phyloP scores from a whole-genome alignment of 345 rosid species.

The Odontarrhena argentea region DNA sequence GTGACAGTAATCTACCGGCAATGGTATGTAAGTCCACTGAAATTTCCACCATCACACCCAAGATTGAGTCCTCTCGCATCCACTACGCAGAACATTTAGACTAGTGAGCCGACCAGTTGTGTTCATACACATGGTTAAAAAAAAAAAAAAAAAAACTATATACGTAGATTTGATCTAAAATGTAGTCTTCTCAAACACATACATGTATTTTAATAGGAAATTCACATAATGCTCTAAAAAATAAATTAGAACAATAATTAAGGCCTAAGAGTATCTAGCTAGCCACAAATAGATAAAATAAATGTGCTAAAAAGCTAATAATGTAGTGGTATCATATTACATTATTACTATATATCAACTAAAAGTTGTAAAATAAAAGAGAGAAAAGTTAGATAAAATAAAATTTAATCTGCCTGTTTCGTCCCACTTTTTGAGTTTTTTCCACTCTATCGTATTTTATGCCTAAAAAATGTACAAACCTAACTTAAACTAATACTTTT shows the following conservation, averaged over 20 bases:
- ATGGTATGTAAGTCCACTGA: too few species aligned
- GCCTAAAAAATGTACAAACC: background rate
- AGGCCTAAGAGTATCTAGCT: slow-evolving; percentile 12
- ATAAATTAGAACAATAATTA: background rate
- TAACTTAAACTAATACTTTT: background rate
- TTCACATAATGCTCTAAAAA: slow-evolving; percentile 1
- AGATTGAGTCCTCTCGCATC: too few species aligned
- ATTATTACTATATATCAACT: background rate
- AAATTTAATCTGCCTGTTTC: slow-evolving; percentile 6
- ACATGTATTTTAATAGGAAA: background rate
- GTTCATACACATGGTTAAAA: too few species aligned
- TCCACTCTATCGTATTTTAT: background rate
- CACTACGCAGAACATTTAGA: too few species aligned
- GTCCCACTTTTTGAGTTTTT: background rate
- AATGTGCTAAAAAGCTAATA: slow-evolving; percentile 12
- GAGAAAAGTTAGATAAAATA: slow-evolving; percentile 8
- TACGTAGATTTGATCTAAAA: background rate
- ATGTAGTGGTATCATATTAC: background rate
- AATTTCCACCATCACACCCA: too few species aligned
- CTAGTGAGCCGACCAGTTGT: too few species aligned
- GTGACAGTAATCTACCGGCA: too few species aligned
- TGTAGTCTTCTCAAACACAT: background rate
- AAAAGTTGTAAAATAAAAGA: background rate
- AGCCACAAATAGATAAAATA: background rate
- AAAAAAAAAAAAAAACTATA: too few species aligned